Evolutionary conservation across 495 filamentous ascomycete species (phyloP).

Genomic region (Trichoderma asperelloides): DNA sequence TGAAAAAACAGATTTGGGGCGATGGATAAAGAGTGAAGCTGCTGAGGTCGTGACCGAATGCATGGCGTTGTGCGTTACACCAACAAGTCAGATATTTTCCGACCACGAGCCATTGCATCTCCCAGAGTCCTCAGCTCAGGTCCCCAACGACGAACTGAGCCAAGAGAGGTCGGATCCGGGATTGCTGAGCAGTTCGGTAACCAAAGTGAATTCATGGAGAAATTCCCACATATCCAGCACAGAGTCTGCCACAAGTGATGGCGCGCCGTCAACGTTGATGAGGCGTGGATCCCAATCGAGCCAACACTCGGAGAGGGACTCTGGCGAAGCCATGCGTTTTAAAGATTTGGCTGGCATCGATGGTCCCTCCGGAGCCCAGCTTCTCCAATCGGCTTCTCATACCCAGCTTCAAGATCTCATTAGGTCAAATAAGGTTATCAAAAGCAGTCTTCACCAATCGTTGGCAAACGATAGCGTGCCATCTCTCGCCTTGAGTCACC

Average conservation of each 20-base stretch:
- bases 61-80: slow-evolving; percentile 39
- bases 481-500: slow-evolving; percentile 35
- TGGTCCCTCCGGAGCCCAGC: slow-evolving; percentile 46
- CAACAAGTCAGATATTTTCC: slow-evolving; percentile 12
- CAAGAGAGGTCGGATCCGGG: slow-evolving; percentile 14
- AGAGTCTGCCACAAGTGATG: slow-evolving; percentile 34
- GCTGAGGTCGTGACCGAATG: slow-evolving; percentile 64
- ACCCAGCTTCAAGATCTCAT: slow-evolving; percentile 46
- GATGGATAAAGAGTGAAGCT: slow-evolving; percentile 64
- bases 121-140: neutral
- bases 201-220: slow-evolving; percentile 10
- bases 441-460: slow-evolving; percentile 43
- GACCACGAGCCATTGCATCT: slow-evolving; percentile 8
- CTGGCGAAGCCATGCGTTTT: slow-evolving; percentile 25
- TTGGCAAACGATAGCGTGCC: slow-evolving; percentile 41
- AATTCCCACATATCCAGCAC: slow-evolving; percentile 23
- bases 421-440: slow-evolving; percentile 41
- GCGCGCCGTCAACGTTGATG: slow-evolving; percentile 18
- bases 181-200: slow-evolving; percentile 28
- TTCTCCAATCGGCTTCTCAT: slow-evolving; percentile 34
- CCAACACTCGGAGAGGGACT: slow-evolving; percentile 30
- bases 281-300: slow-evolving; percentile 33
- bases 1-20: slow-evolving; percentile 58
- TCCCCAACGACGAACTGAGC: slow-evolving; percentile 9
- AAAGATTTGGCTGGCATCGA: slow-evolving; percentile 33